Base-by-base conservation (phyloP, 2,329 filamentous ascomycete species). In the Xylariales sp. region DNA sequence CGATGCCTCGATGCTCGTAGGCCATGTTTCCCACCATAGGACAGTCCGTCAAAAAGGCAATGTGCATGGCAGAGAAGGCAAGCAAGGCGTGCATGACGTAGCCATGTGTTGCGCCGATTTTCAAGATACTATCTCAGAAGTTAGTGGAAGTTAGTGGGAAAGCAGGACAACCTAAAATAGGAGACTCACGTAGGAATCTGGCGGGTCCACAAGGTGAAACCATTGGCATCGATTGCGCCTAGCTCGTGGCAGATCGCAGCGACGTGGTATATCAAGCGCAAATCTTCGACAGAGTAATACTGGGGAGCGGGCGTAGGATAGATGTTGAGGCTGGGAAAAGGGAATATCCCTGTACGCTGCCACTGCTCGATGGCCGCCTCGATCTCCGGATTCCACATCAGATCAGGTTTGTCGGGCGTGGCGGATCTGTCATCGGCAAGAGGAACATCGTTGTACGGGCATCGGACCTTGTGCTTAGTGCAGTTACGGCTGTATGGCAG, bases 391-490 rank as follows among this genome's bases (percentile, higher is more conserved):
- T 86, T 90, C 82, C 90, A 94, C 61, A 93, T 80, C 40, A 97
- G 76, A 56, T 83, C 78, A 44, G 79, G 73, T 64, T 77, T 80
- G 52, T 76, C 73, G 48, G 80, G 78, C 50, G 78, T 79, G 31
- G 72, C 70, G 27, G 76, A 73, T 51, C 78, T 71, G 52, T 79
- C 72, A 51, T 86, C 82, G 44, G 83, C 74, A 33, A 79, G 73
- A 36, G 86, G 79, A 58, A 83, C 82, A 61, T 97, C 90, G 75
- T 95, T 94, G 71, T 97, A 98, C 55, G 95, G 93, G 68, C 93
- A 98, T 58, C 90, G 86, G 56, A 94, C 93, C 70, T 96, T 95
- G 70, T 98, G 93, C 70, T 97, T 98, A 47, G 91, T 96, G 69
- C 93, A 98, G 68, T 98, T 98, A 58, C 88, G 88, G 71, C 90